These are phyloP conservation scores for Neurospora intermedia DNA, from an alignment of 495 filamentous ascomycete genomes.

Conservation along the genomic window DNA sequence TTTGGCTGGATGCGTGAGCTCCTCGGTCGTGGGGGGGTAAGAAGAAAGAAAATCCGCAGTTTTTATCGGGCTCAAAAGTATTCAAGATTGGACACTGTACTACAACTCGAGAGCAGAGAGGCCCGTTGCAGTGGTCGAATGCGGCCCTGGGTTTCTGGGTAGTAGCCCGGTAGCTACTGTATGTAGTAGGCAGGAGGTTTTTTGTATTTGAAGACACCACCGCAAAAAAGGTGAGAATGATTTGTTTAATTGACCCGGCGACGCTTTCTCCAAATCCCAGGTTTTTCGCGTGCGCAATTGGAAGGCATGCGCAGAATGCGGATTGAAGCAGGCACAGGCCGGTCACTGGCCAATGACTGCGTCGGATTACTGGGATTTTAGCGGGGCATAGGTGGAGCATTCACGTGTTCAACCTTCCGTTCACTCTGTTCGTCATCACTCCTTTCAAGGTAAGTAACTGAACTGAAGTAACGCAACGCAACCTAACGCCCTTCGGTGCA, in stretches of 20 bases:
- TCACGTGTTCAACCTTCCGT: slow-evolving; percentile 10
- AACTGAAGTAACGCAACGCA: neutral
- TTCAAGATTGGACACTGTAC: neutral
- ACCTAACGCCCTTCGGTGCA: neutral
- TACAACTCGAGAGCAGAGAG: neutral
- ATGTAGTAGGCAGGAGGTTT: too few relatives aligned
- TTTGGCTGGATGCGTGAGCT: neutral
- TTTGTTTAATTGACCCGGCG: slow-evolving; percentile 21
- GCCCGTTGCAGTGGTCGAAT: neutral
- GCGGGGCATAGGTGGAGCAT: slow-evolving; percentile 8
- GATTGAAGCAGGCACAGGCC: slow-evolving; percentile 11
- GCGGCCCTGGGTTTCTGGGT: neutral
- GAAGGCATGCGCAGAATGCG: slow-evolving; percentile 13
- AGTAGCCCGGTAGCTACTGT: neutral
- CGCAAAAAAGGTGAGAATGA: neutral
- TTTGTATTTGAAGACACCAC: neutral
- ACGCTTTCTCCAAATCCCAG: slow-evolving; percentile 11
- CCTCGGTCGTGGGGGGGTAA: neutral
- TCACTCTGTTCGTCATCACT: slow-evolving; percentile 9
- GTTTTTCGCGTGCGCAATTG: slow-evolving; percentile 20
- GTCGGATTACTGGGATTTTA: neutral
- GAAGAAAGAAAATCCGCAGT: neutral
- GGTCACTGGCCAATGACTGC: slow-evolving; percentile 9
- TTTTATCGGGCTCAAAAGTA: neutral
- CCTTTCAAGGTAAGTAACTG: neutral